Conservation (phyloP, 23 red algal genomes). For the Gracilaria gracilis region DNA sequence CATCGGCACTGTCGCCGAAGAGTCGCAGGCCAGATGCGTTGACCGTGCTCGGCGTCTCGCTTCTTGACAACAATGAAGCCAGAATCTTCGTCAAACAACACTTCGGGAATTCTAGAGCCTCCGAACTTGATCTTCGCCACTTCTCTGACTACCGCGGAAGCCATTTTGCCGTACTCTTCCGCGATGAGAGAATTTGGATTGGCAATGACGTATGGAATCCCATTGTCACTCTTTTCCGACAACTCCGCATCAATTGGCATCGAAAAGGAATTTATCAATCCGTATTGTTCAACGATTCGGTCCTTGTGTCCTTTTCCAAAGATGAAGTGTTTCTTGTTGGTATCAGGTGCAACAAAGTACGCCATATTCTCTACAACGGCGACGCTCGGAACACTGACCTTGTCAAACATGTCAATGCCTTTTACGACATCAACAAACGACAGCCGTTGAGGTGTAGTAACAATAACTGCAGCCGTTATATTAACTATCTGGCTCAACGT, state of each 20-base stretch:
- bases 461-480: conserved; percentile 89
- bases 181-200: conserved; percentile 45
- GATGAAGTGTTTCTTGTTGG: conserved; percentile 73
- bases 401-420: conserved; percentile 97
- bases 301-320: conserved; percentile 93
- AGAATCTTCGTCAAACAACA: conserved; percentile 68
- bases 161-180: conserved; percentile 76
- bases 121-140: conserved; percentile 86
- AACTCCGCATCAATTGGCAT: conserved; percentile 89
- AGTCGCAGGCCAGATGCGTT: conserved; percentile 68
- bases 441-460: conserved; percentile 97
- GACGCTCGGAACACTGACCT: conserved; percentile 90
- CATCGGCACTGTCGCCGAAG: conserved; percentile 92
- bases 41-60: conserved; percentile 14
- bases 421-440: conserved; percentile 99
- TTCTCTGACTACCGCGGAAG: conserved; percentile 84
- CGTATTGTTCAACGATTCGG: conserved; percentile 81
- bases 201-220: conserved; percentile 81
- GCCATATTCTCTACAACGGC: conserved; percentile 98
- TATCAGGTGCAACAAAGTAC: conserved; percentile 95
- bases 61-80: conserved; percentile 69
- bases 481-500: conserved; percentile 94
- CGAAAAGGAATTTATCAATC: conserved; percentile 75
- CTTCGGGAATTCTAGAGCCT: conserved; percentile 60
- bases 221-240: conserved; percentile 80